A percentile compares a stretch with the other conserved stretches of the same genome.
Conservation (phyloP, 2,329 filamentous ascomycete genomes). For the Furcasterigmium sp. region DNA sequence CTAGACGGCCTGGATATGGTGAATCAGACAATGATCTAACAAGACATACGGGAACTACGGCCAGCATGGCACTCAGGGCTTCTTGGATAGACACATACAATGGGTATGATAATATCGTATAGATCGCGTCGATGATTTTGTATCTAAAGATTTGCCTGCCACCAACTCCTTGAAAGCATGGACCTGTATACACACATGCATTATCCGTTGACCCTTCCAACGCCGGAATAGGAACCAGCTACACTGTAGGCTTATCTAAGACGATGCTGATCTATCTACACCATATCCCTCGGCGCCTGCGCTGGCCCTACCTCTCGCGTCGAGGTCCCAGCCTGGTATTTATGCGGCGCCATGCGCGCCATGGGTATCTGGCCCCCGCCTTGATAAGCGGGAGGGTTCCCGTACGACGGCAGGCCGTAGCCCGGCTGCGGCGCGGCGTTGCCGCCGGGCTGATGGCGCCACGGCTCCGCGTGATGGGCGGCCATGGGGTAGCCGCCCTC, state of each 20-base stretch:
- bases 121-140: too few species aligned
- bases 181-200: not conserved
- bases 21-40: too few species aligned
- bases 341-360: constrained; percentile 9
- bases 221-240: too few species aligned
- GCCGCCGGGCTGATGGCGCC: constrained; percentile 7
- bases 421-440: not conserved
- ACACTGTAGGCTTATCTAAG: too few species aligned
- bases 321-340: constrained; percentile 2
- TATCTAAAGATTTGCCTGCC: too few species aligned
- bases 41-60: too few species aligned
- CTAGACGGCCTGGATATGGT: too few species aligned
- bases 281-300: constrained; percentile 11
- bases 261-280: too few species aligned
- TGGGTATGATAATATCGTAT: too few species aligned
- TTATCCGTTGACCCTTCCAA: not conserved
- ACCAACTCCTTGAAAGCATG: too few species aligned
- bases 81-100: too few species aligned
- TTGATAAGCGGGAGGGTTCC: constrained; percentile 6
- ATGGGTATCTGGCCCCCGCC: constrained; percentile 6
- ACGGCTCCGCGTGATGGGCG: constrained; percentile 12
- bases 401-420: not conserved
- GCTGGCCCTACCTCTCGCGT: constrained; percentile 9
- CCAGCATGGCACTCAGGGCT: too few species aligned
- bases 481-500: constrained; percentile 5